Evolutionary conservation across 192 early-diverging fungal species (phyloP), one percentile per base, ranked within the genome.

Genomic region (Lobosporangium transversale): DNA sequence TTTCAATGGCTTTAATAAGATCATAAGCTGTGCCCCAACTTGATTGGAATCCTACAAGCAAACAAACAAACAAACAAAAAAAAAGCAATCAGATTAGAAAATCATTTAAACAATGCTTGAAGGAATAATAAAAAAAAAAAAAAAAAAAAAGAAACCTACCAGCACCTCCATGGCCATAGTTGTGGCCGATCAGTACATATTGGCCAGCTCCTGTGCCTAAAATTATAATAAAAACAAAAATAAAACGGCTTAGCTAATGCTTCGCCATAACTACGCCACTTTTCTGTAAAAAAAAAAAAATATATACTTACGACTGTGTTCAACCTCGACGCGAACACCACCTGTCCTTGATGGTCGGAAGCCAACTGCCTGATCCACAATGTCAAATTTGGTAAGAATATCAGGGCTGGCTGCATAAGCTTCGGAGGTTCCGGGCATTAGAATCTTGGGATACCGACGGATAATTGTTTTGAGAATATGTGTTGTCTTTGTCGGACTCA

Each of bases 151-250:
- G n/a, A n/a, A n/a, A 68, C 42, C 79, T 85, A 64, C 87, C 87
- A 58, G 80, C 51, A 53, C 84, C 70, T 23, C 79, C 81, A 58
- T 91, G 89, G 2, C 90, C 90, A 69, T 91, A 91, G 58, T 89
- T 89, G 53, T 91, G 90, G 0, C 83, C 81, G 17, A 88, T 59
- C 8, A 79, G 20, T 2, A 87, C 56, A 3, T 56, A 62, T 54
- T 80, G 76, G 15, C 79, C 79, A 0, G 35, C 31, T 4, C 68
- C 71, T 9, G 51, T 80, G 11, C 57, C 76, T 79, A 63, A 53
- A 3, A 40, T 26, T 33, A 33, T 1, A 32, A 18, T 27, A 20
- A 35, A 23, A 51, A 40, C 4, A 21, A 8, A 51, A 80, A 69
- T 81, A 80, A 76, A 70, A 9, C 59, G 33, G 20, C 60, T 62